Evolutionary conservation across 2,329 filamentous ascomycete genomes (phyloP).

Genomic region (Aureobasidium sp.): DNA sequence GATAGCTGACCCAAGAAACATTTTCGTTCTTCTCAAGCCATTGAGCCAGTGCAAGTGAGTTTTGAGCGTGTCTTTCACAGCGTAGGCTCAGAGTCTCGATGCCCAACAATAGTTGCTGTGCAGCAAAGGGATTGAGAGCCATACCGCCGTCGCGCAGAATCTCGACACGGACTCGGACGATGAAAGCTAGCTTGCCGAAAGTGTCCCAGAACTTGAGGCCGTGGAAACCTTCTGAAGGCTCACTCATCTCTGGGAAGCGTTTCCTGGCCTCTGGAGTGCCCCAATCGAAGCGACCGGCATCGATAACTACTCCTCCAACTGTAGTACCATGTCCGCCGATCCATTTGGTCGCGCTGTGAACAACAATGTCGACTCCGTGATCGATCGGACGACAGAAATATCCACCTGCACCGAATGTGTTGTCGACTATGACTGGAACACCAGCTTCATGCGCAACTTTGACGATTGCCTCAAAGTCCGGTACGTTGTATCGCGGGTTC

Average conservation of each 20-base stretch:
- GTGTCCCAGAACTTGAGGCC: slow-evolving; percentile 92
- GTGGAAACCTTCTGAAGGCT: slow-evolving; percentile 84
- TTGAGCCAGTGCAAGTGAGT: slow-evolving; percentile 68
- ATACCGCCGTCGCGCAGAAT: slow-evolving; percentile 80
- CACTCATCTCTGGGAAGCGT: slow-evolving; percentile 87
- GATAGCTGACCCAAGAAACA: slow-evolving; percentile 91
- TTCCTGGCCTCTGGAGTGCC: slow-evolving; percentile 55
- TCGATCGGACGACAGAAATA: slow-evolving; percentile 82
- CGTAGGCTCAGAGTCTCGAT: slow-evolving; percentile 84
- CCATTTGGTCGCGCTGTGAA: slow-evolving; percentile 79
- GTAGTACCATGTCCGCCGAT: slow-evolving; percentile 94
- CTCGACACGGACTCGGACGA: slow-evolving; percentile 80
- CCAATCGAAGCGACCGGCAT: slow-evolving; percentile 92
- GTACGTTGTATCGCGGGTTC: slow-evolving; percentile 88
- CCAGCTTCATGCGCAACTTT: slow-evolving; percentile 65
- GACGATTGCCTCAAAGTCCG: slow-evolving; percentile 79
- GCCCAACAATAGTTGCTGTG: slow-evolving; percentile 84
- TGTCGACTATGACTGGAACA: slow-evolving; percentile 62
- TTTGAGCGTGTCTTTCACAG: slow-evolving; percentile 76
- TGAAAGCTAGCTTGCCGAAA: slow-evolving; percentile 74
- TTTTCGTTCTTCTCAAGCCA: slow-evolving; percentile 78
- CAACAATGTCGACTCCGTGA: slow-evolving; percentile 56
- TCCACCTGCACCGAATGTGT: slow-evolving; percentile 90
- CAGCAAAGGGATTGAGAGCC: slow-evolving; percentile 78
- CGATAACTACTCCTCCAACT: slow-evolving; percentile 76